Conservation (phyloP, 805 yeast species). For the Yarrowia divulgata region DNA sequence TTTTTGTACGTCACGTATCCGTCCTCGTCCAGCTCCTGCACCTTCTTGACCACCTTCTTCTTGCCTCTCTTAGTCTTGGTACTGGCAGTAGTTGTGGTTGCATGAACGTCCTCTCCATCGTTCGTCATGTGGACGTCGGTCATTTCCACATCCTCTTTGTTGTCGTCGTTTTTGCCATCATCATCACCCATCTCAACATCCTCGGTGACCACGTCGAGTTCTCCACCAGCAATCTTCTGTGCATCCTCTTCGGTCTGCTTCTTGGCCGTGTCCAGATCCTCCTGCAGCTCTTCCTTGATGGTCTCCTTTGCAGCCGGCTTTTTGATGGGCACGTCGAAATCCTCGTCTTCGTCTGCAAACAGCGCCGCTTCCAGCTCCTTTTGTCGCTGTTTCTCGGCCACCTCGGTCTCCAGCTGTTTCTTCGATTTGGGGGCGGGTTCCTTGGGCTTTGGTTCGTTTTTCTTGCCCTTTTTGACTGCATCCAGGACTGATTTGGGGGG, state of each 20-base stretch:
- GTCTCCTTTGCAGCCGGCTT: neutral
- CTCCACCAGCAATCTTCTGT: constrained; percentile 9
- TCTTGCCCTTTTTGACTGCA: constrained; percentile 10
- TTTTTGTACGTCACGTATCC: constrained; percentile 29
- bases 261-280: constrained; percentile 8
- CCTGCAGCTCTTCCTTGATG: neutral
- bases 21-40: constrained; percentile 31
- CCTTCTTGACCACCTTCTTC: constrained; percentile 25
- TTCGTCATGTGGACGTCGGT: constrained; percentile 6
- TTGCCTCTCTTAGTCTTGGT: neutral
- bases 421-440: constrained; percentile 2
- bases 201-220: neutral
- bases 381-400: constrained; percentile 8
- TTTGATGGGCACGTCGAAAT: neutral
- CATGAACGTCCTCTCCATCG: constrained; percentile 1
- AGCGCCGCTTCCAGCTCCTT: constrained; percentile 32
- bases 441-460: constrained; percentile 18
- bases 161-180: neutral
- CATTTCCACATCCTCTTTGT: constrained; percentile 23
- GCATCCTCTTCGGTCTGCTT: neutral
- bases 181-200: constrained; percentile 26
- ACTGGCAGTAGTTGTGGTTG: neutral
- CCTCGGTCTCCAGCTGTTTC: constrained; percentile 13
- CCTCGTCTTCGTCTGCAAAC: constrained; percentile 27
- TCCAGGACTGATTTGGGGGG: neutral